Conservation (phyloP, 208 protist genomes). For the Trypanosoma avium region DNA sequence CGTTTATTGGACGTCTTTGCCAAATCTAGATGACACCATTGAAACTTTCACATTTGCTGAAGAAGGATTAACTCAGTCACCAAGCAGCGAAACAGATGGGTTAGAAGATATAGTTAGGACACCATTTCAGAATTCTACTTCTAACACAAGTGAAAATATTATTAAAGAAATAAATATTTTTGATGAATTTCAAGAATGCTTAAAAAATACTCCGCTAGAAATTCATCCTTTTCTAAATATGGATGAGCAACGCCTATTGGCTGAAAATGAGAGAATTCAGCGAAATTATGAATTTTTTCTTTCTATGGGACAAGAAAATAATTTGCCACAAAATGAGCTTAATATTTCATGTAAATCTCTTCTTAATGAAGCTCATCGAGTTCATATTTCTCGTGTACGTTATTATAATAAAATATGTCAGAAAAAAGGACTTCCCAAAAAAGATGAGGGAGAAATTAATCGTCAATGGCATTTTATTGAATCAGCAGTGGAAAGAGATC, state of each 20-base stretch:
- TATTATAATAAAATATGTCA: conserved; percentile 16
- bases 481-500: conserved; percentile 36
- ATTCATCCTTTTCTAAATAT: conserved; percentile 57
- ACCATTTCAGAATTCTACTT: background rate
- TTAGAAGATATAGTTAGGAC: background rate
- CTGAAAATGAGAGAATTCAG: conserved; percentile 25
- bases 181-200: conserved; percentile 5
- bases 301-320: conserved; percentile 24
- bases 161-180: background rate
- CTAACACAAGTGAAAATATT: background rate
- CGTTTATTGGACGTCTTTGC: background rate
- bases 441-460: conserved; percentile 25
- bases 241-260: conserved; percentile 29
- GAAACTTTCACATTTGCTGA: background rate
- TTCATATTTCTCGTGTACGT: conserved; percentile 22
- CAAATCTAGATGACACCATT: conserved; percentile 2
- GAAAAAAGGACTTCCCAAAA: conserved; percentile 6
- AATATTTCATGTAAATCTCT: conserved; percentile 40
- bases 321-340: conserved; percentile 23
- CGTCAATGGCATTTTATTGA: conserved; percentile 44
- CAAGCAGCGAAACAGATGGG: conserved; percentile 7
- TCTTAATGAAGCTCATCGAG: conserved; percentile 44
- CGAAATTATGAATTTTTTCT: conserved; percentile 35
- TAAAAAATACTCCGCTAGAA: conserved; percentile 3
- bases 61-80: conserved; percentile 12